Evolutionary conservation across 2,329 filamentous ascomycete genomes (phyloP).

Genomic region (Aspergillus luchuensis): DNA sequence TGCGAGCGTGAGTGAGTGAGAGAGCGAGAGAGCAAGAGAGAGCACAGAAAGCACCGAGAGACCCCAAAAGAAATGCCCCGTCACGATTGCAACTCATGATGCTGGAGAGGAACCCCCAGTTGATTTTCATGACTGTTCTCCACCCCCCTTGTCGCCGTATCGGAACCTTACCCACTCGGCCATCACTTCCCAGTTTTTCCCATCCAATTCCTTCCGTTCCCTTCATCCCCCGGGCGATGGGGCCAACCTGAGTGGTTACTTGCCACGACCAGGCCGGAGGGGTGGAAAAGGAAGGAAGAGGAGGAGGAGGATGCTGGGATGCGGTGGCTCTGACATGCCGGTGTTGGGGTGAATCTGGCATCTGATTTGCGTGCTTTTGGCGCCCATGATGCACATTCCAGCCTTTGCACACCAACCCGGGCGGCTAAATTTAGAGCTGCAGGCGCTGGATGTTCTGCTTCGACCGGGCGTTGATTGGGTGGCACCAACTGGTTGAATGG

Average conservation of each 20-base stretch:
- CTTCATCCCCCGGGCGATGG: conserved; percentile 8
- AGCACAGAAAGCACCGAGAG: not conserved
- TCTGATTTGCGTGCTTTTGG: conserved; percentile 37
- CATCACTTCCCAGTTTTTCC: conserved; percentile 9
- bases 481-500: conserved; percentile 17
- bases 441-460: conserved; percentile 20
- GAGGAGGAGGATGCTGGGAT: conserved; percentile 1
- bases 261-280: not conserved
- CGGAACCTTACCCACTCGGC: conserved; percentile 12
- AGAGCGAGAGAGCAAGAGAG: not conserved
- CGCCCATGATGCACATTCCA: conserved; percentile 35
- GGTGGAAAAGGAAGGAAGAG: not conserved
- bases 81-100: conserved; percentile 11
- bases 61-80: not conserved
- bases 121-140: conserved; percentile 13
- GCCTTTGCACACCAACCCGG: conserved; percentile 25
- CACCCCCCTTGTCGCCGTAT: conserved; percentile 20
- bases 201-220: conserved; percentile 10
- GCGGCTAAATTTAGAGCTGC: conserved; percentile 45
- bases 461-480: conserved; percentile 23
- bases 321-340: conserved; percentile 9
- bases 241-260: conserved; percentile 10
- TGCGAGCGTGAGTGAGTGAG: not conserved
- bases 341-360: conserved; percentile 23
- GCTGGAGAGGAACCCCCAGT: conserved; percentile 5